phyloP scores from a whole-genome alignment of 768 basidiomycete genomes.

The Tricholoma matsutake region DNA sequence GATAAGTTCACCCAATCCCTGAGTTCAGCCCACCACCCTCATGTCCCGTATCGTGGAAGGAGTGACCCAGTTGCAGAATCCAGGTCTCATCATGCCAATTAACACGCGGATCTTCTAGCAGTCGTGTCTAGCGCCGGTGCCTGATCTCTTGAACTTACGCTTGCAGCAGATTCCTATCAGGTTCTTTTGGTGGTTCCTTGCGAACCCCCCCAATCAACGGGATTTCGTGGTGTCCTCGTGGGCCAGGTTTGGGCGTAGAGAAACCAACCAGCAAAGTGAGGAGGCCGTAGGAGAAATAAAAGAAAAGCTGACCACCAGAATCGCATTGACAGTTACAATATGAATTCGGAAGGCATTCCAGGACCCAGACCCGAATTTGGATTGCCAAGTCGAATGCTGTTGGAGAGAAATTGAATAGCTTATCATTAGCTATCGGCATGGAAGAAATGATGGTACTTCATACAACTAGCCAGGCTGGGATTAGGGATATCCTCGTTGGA shows the following conservation, averaged over 20 bases:
- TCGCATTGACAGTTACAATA: too few species aligned
- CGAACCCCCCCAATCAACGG: neutral
- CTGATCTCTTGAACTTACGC: neutral
- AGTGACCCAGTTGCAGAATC: neutral
- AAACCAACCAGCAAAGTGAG: too few species aligned
- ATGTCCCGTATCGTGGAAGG: too few species aligned
- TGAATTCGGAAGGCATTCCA: too few species aligned
- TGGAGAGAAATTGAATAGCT: neutral
- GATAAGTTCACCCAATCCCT: too few species aligned
- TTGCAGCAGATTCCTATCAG: constrained; percentile 2
- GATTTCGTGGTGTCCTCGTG: neutral
- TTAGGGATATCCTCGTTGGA: neutral
- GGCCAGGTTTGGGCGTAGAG: too few species aligned
- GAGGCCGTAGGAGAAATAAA: neutral
- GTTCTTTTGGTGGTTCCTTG: constrained; percentile 7
- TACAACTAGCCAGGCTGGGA: neutral
- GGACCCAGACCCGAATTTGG: neutral
- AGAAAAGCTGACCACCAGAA: neutral
- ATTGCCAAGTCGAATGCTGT: neutral
- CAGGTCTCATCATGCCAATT: neutral
- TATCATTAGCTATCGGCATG: neutral
- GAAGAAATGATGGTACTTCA: neutral
- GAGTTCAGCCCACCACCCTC: too few species aligned
- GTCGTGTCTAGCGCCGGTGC: neutral
- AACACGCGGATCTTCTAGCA: neutral